Evolutionary conservation across 2,329 filamentous ascomycete genomes (phyloP).

Genomic region (Phaeosphaeriaceae sp.): DNA sequence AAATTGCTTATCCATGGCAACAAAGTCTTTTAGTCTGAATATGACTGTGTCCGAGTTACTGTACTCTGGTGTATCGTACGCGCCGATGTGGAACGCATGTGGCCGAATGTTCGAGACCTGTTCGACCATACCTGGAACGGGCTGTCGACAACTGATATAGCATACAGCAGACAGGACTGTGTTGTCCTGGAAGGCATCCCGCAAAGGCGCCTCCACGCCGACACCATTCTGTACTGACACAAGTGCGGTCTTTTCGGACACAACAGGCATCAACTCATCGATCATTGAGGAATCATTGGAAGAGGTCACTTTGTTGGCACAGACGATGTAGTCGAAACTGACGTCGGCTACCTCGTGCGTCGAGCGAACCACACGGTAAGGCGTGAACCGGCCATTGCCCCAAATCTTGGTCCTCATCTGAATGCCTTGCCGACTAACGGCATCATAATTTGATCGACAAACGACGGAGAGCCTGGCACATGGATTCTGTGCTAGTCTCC

Average conservation of each 20-base stretch:
- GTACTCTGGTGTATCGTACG: neutral
- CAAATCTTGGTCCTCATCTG: conserved; percentile 10
- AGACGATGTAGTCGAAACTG: conserved; percentile 10
- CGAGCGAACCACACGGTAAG: conserved; percentile 9
- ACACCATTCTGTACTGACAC: conserved; percentile 12
- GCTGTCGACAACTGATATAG: conserved; percentile 11
- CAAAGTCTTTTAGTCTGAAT: neutral
- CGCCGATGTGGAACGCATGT: conserved; percentile 11
- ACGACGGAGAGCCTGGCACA: conserved; percentile 7
- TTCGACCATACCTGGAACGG: conserved; percentile 4
- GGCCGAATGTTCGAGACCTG: conserved; percentile 9
- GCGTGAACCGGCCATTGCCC: conserved; percentile 5
- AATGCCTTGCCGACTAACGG: conserved; percentile 2
- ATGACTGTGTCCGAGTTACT: neutral
- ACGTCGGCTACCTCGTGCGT: conserved; percentile 4
- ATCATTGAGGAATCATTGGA: neutral
- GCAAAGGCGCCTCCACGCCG: conserved; percentile 7
- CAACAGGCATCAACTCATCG: conserved; percentile 3
- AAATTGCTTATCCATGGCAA: conserved; percentile 2
- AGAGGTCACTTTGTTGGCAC: conserved; percentile 6
- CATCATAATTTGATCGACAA: conserved; percentile 13
- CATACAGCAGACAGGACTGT: conserved; percentile 10
- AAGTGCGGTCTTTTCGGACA: conserved; percentile 4
- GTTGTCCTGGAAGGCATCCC: conserved; percentile 3
- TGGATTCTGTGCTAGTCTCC: conserved; percentile 9